phyloP scores from a whole-genome alignment of 345 rosid genomes.

The Murraya koenigii region DNA sequence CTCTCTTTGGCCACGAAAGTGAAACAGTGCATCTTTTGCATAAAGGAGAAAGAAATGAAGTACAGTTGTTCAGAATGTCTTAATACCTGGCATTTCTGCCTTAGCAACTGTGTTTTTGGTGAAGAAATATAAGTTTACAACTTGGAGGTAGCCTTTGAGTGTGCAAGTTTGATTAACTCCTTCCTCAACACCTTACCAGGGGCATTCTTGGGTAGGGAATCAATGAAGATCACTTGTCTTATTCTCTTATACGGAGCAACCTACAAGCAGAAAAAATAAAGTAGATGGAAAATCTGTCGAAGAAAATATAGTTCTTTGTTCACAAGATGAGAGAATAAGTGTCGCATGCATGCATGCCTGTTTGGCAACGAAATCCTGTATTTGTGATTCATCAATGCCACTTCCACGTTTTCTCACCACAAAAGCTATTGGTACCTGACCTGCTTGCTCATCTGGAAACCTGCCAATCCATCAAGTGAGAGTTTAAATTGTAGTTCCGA shows the following conservation, averaged over 20 bases:
- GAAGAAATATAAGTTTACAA: slow-evolving; percentile 17
- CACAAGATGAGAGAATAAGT: background rate
- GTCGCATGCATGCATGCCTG: slow-evolving; percentile 21
- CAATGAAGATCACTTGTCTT: slow-evolving; percentile 33
- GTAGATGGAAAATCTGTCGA: background rate
- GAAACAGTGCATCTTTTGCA: background rate
- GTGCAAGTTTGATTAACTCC: slow-evolving; percentile 35
- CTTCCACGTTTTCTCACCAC: slow-evolving; percentile 42
- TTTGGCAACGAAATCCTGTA: slow-evolving; percentile 38
- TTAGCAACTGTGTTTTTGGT: background rate
- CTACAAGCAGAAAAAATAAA: slow-evolving; percentile 12
- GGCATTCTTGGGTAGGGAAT: slow-evolving; percentile 50
- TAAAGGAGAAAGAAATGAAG: background rate
- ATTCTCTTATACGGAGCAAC: slow-evolving; percentile 59
- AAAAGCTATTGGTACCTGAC: slow-evolving; percentile 53
- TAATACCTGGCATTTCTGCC: background rate
- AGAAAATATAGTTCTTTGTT: background rate
- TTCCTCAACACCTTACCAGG: slow-evolving; percentile 51
- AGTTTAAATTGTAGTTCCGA: background rate
- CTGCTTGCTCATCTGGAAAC: slow-evolving; percentile 55
- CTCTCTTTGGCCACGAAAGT: background rate
- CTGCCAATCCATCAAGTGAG: slow-evolving; percentile 21
- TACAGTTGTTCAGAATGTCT: background rate
- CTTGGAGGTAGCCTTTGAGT: slow-evolving; percentile 28
- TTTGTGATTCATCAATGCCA: slow-evolving; percentile 27